phyloP scores from a whole-genome alignment of 306 rosid species.

The Quercus wislizeni region DNA sequence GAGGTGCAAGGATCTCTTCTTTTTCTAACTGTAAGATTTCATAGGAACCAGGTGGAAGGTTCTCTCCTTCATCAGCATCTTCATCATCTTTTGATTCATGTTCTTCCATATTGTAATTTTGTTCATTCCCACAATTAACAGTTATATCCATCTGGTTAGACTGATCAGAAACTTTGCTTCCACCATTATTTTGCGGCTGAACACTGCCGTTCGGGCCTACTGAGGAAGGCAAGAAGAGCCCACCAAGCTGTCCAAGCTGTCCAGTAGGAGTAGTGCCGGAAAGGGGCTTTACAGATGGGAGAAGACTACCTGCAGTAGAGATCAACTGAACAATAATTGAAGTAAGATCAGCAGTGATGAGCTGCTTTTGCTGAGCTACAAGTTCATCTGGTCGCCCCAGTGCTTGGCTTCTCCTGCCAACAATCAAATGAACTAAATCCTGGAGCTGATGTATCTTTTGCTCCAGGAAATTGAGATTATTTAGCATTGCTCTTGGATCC shows the following conservation, averaged over 20 bases:
- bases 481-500: slow-evolving; percentile 77
- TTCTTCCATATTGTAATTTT: slow-evolving; percentile 56
- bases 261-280: slow-evolving; percentile 40
- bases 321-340: slow-evolving; percentile 86
- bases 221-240: slow-evolving; percentile 41
- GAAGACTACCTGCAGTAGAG: slow-evolving; percentile 92
- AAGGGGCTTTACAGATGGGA: slow-evolving; percentile 68
- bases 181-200: slow-evolving; percentile 37
- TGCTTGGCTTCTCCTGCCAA: slow-evolving; percentile 59
- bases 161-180: slow-evolving; percentile 48
- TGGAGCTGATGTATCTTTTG: slow-evolving; percentile 93
- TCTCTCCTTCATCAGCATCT: slow-evolving; percentile 86
- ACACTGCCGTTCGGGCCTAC: slow-evolving; percentile 27
- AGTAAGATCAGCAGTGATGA: slow-evolving; percentile 84
- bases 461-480: slow-evolving; percentile 77
- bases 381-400: slow-evolving; percentile 65
- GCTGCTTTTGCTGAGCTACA: slow-evolving; percentile 81
- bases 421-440: slow-evolving; percentile 75
- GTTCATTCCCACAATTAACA: slow-evolving; percentile 47
- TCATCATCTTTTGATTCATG: slow-evolving; percentile 90
- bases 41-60: slow-evolving; percentile 86
- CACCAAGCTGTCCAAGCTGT: slow-evolving; percentile 51
- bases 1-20: slow-evolving; percentile 99
- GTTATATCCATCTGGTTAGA: slow-evolving; percentile 41
- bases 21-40: slow-evolving; percentile 93